A percentile compares a stretch with the other conserved stretches of the same genome.
phyloP scores from a whole-genome alignment of 208 protist genomes.

The Sergeia podlipaevii region DNA sequence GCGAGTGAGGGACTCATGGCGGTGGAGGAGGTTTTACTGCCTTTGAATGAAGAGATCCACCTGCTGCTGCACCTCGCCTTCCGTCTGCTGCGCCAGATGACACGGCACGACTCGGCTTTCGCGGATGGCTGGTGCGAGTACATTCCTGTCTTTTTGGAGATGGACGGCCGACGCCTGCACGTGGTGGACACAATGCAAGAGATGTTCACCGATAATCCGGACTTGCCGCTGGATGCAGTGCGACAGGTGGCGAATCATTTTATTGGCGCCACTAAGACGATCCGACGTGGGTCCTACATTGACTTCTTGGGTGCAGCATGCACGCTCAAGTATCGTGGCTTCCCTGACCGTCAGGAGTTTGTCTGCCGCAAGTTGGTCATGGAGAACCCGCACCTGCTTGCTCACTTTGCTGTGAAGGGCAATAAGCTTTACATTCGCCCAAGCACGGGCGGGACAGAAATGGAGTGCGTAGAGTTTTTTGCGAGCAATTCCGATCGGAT shows the following conservation, averaged over 20 bases:
- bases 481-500: conserved; percentile 11
- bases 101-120: conserved; percentile 22
- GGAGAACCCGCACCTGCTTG: conserved; percentile 41
- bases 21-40: conserved; percentile 29
- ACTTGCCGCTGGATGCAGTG: conserved; percentile 28
- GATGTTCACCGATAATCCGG: conserved; percentile 61
- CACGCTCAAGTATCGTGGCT: conserved; percentile 40
- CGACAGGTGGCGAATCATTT: conserved; percentile 40
- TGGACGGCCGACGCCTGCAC: conserved; percentile 49
- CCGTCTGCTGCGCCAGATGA: conserved; percentile 58
- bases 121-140: conserved; percentile 38
- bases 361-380: conserved; percentile 59
- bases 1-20: conserved; percentile 26
- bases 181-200: conserved; percentile 56
- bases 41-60: conserved; percentile 51
- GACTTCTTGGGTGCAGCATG: conserved; percentile 52
- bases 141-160: conserved; percentile 42
- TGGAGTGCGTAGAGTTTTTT: conserved; percentile 41
- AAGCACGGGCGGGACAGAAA: too few species aligned
- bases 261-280: conserved; percentile 17
- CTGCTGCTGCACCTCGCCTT: conserved; percentile 49
- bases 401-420: conserved; percentile 25
- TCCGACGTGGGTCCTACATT: conserved; percentile 41
- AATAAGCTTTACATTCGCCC: conserved; percentile 21
- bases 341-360: conserved; percentile 44